Evolutionary conservation across 805 yeast genomes (phyloP), one percentile per base, ranked within the genome.

Genomic region (Aciculoconidium aculeatum): DNA sequence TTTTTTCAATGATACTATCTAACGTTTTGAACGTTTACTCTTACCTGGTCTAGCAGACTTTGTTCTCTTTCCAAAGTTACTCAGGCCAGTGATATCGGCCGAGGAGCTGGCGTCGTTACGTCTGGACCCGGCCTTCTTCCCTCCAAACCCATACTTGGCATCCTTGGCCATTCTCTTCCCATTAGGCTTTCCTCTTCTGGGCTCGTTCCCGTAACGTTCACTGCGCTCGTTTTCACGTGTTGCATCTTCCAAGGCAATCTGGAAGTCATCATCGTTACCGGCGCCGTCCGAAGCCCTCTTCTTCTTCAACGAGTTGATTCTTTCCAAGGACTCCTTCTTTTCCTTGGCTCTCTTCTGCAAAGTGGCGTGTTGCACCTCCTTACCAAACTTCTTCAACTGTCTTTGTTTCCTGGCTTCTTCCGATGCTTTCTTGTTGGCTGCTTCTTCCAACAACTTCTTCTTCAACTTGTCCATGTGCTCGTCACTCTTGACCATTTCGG

Each of bases 401-500:
- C 98, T 78, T 67, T 90, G 97, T 59, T 81, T 81, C 67, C 84
- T 83, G 17, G 96, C 95, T 31, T 87, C 96, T 59, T 84, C 90
- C 31, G 87, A 71, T 1, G 95, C 95, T 59, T 81, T 83, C 75
- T 85, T 85, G 55, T 80, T 82, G 33, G 80, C 69, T 17, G 80
- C 81, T 54, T 86, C 96, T 40, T 75, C 71, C 24, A 87, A 68
- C 45, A 90, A 70, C 59, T 84, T 86, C 49, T 67, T 63, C 68
- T 85, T 87, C 51, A 92, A 72, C 60, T 77, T 84, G 51, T 86
- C 96, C 98, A 92, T 92, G 59, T 92, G 99, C 56, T 86, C 96
- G 58, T 92, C 98, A 31, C 88, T 80, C 65, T 92, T 92, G 36
- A 87, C 84, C 98, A 92, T 92, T 61, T 92, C 98, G 11, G 98